Evolutionary conservation across 805 yeast genomes (phyloP).

Genomic region (Starmerella floricola): DNA sequence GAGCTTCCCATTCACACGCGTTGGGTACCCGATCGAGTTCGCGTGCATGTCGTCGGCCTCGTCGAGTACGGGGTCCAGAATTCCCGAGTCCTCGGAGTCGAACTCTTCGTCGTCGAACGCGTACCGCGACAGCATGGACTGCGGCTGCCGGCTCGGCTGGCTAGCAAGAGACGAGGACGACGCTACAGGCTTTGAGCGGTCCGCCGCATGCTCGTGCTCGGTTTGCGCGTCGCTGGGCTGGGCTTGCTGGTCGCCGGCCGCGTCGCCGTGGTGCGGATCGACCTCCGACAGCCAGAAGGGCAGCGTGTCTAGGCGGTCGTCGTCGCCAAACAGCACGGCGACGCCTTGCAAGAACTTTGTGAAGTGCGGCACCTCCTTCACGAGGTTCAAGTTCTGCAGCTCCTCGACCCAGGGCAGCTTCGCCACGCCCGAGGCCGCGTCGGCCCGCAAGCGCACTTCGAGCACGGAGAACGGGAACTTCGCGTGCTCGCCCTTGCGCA

Average conservation of each 20-base stretch:
- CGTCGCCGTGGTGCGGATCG: slow-evolving; percentile 38
- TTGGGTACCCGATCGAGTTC: slow-evolving; percentile 22
- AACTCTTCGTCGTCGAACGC: slow-evolving; percentile 40
- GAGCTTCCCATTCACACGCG: slow-evolving; percentile 24
- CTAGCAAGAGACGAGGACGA: too few relatives aligned
- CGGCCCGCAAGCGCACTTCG: slow-evolving; percentile 63
- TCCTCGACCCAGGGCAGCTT: slow-evolving; percentile 65
- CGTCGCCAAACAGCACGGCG: slow-evolving; percentile 75
- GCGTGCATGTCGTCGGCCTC: slow-evolving; percentile 6
- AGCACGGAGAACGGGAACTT: slow-evolving; percentile 67
- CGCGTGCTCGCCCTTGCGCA: slow-evolving; percentile 75
- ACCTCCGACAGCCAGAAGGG: slow-evolving; percentile 94
- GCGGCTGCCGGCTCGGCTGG: background rate
- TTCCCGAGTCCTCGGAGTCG: slow-evolving; percentile 25
- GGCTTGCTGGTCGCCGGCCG: slow-evolving; percentile 39
- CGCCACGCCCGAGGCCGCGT: slow-evolving; percentile 27
- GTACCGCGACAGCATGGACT: slow-evolving; percentile 1
- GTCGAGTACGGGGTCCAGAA: slow-evolving; percentile 14
- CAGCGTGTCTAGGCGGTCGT: slow-evolving; percentile 74
- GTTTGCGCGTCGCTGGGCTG: background rate
- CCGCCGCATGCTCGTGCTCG: background rate
- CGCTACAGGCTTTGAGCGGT: background rate
- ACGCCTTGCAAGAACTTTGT: slow-evolving; percentile 90
- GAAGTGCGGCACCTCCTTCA: slow-evolving; percentile 87
- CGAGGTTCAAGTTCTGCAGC: slow-evolving; percentile 67